phyloP scores from a whole-genome alignment of 768 basidiomycete species.

The Amanita fuliginea region DNA sequence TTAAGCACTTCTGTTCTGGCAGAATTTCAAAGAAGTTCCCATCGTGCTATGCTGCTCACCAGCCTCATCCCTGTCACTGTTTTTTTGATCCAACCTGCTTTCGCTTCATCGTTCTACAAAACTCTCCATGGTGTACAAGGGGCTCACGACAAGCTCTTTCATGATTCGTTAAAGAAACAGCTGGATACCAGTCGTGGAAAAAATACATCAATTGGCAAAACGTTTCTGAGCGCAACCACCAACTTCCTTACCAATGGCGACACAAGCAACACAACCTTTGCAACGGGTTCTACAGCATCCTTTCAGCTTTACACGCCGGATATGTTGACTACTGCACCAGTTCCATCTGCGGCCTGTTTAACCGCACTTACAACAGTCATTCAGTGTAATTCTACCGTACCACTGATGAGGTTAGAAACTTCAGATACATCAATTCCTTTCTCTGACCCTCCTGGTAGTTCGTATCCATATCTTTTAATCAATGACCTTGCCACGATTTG shows the following conservation, averaged over 20 bases:
- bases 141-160: neutral
- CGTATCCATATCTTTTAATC: constrained; percentile 4
- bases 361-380: constrained; percentile 9
- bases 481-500: constrained; percentile 10
- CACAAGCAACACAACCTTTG: constrained; percentile 3
- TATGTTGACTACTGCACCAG: constrained; percentile 7
- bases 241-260: neutral
- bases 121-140: neutral
- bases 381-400: constrained; percentile 11
- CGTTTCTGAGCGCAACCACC: neutral
- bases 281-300: constrained; percentile 3
- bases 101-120: neutral
- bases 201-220: neutral
- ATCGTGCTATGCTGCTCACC: neutral
- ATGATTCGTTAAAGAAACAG: neutral
- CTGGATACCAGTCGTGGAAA: neutral
- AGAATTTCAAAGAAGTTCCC: neutral
- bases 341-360: constrained; percentile 8
- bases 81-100: neutral
- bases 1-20: neutral
- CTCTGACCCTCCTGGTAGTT: neutral
- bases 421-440: neutral
- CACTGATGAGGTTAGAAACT: constrained; percentile 3
- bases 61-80: neutral
- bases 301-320: constrained; percentile 10